Conservation (phyloP, 208 protist species). For the Acanthamoeba royreba region DNA sequence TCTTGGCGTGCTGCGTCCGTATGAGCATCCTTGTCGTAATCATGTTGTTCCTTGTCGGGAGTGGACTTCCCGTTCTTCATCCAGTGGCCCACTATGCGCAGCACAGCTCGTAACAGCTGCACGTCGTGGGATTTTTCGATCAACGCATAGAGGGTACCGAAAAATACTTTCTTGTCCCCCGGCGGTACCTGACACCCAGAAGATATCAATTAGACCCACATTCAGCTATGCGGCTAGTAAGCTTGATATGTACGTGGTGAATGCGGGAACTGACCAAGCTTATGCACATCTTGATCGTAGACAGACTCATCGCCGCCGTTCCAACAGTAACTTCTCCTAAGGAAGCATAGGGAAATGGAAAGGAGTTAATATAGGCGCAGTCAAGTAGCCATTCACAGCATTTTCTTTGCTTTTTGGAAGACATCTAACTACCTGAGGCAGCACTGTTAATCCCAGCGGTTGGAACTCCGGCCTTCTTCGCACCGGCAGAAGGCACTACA, state of each 20-base stretch:
- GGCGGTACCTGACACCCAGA: background rate
- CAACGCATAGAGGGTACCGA: background rate
- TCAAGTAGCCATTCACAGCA: background rate
- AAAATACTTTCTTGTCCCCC: conserved; percentile 21
- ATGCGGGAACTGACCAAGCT: background rate
- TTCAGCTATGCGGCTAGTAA: background rate
- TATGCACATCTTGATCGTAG: conserved; percentile 24
- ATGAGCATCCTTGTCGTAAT: background rate
- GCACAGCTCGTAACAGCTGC: background rate
- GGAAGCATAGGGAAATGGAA: too few relatives aligned
- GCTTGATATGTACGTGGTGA: background rate
- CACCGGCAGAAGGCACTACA: background rate
- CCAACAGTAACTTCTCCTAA: too few relatives aligned
- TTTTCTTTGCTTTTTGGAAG: background rate
- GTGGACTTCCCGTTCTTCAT: background rate
- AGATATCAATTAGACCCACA: background rate
- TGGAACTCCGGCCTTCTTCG: background rate
- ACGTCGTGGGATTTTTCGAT: background rate
- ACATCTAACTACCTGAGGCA: background rate
- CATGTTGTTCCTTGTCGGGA: background rate
- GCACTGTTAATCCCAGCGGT: background rate
- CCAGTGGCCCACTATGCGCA: background rate
- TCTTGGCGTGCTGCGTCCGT: background rate
- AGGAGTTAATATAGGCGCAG: background rate
- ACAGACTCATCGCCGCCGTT: conserved; percentile 6